These are phyloP conservation scores for Gossypium mustelinum DNA, from an alignment of 345 rosid species.

Conservation along the genomic window DNA sequence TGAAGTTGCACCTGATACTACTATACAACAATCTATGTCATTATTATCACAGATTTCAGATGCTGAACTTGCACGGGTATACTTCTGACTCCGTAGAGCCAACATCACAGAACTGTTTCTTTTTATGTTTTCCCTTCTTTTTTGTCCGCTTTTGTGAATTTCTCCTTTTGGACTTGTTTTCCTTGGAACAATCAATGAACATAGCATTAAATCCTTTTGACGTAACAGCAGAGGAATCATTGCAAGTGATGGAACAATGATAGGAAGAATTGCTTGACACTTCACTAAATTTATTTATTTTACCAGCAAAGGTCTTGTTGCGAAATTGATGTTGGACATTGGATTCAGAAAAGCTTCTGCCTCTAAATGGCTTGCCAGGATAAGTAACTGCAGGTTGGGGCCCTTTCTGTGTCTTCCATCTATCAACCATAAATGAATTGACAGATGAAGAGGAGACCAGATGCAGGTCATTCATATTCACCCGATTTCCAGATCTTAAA, in stretches of 20 bases:
- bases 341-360: conserved; percentile 27
- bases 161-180: conserved; percentile 22
- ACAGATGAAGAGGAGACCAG: conserved; percentile 26
- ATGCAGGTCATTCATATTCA: conserved; percentile 32
- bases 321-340: conserved; percentile 24
- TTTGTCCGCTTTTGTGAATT: conserved; percentile 31
- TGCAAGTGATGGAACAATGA: conserved; percentile 21
- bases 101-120: conserved; percentile 24
- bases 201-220: conserved; percentile 24
- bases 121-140: conserved; percentile 39
- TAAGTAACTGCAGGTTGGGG: conserved; percentile 20
- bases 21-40: conserved; percentile 17
- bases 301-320: conserved; percentile 21
- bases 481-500: conserved; percentile 24
- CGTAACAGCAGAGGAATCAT: conserved; percentile 19
- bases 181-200: conserved; percentile 17
- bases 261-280: conserved; percentile 15
- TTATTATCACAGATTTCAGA: conserved; percentile 22
- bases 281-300: conserved; percentile 21
- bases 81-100: conserved; percentile 23
- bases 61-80: conserved; percentile 18
- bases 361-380: conserved; percentile 19
- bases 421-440: conserved; percentile 26
- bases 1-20: conserved; percentile 19
- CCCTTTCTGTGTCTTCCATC: conserved; percentile 15